Evolutionary conservation across 768 basidiomycete genomes (phyloP), one percentile per base, ranked within the genome.

Genomic region (Suillus ampliporus): DNA sequence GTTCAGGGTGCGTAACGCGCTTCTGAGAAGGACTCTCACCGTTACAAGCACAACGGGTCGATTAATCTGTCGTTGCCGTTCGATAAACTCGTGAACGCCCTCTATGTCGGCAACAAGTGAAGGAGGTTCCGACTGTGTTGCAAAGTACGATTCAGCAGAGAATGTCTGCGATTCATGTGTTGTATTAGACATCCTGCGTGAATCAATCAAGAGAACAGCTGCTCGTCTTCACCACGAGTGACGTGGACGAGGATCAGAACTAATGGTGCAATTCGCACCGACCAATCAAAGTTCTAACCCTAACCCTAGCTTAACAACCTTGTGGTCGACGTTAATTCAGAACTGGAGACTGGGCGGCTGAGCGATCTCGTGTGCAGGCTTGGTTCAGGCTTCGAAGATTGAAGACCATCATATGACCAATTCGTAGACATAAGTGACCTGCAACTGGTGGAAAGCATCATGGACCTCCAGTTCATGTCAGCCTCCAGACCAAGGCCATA

Each of bases 1-100:
- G 67, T 63, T 70, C 41, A 62, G 57, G 23, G 40, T 61, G 48
- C 35, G 57, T 35, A 38, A 60, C 15, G 23, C 10, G 23, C 5
- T 26, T 63, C 57, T 13, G 60, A 52, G 53, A 40, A 52, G 23
- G 11, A 78, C 92, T 1, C 54, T 77, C 74, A 98, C 96, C 65
- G 97, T 99, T 53, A 99, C 94, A 51, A 99, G 84, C 10, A 97
- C 97, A 43, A 99, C 92, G 64, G 87, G 88, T 65, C 88, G 85
- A 26, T 88, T 86, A 31, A 82, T 74, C 48, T 81, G 80, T 50
- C 77, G 78, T 75, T 97, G 95, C 68, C 81, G 80, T 52, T 83
- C 74, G 19, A 97, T 82, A 68, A 97, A 99, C 14, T 82, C 79
- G 35, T 83, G 79, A 28, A 95, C 89, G 7, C 74, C 79, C 15